These are phyloP conservation scores for Ophiocordyceps camponoti-leonardi DNA, from an alignment of 2,329 filamentous ascomycete genomes.

Conservation along the genomic window DNA sequence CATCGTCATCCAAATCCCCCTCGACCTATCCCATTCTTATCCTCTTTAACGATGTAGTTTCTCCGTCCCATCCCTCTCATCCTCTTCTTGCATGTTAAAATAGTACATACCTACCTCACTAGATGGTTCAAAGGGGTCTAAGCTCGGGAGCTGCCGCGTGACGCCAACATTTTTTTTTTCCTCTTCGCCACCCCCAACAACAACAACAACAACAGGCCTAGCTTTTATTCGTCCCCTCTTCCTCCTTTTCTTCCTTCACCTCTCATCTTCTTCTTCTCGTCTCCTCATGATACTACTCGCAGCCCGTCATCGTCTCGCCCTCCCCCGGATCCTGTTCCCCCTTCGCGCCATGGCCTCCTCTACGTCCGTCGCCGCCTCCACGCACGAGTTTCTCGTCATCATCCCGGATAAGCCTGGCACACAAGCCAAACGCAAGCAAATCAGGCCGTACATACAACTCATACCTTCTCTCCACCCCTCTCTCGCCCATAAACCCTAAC, in stretches of 20 bases:
- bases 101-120: no score
- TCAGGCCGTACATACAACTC: slow-evolving; percentile 30
- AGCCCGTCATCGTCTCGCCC: slow-evolving; percentile 1
- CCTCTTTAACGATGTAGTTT: no score
- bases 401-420: slow-evolving; percentile 47
- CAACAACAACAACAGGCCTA: background rate
- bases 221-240: background rate
- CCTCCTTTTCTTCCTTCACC: no score
- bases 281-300: background rate
- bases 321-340: background rate
- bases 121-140: background rate
- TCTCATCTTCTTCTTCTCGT: background rate
- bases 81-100: no score
- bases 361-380: slow-evolving; percentile 4
- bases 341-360: slow-evolving; percentile 14
- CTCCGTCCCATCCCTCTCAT: no score
- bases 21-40: no score
- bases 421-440: slow-evolving; percentile 42
- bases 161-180: background rate
- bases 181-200: no score
- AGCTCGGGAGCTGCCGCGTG: background rate
- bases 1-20: no score
- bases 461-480: background rate
- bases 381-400: slow-evolving; percentile 48
- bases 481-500: background rate